Evolutionary conservation across 2,329 filamentous ascomycete genomes (phyloP), one percentile per base, ranked within the genome.

Genomic region (Microdochium paspali): DNA sequence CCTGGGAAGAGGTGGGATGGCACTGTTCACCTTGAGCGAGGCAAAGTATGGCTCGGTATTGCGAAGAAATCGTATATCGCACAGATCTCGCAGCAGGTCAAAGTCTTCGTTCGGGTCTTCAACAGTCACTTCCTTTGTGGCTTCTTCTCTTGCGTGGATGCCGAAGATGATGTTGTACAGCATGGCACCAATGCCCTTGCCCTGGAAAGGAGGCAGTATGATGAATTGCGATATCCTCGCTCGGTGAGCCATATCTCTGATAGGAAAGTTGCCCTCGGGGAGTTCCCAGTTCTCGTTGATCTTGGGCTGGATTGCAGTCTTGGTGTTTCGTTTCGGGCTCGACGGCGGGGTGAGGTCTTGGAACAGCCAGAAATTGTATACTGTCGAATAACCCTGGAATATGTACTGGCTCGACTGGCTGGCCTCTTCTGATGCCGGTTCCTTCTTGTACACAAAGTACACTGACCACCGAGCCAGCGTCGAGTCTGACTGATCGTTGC

Each of bases 61-160:
- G 47, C 79, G 79, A 3, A 93, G 71, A 54, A 80, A 82, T 4
- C 72, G 68, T 26, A 91, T 69, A 57, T 94, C 88, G 56, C 80
- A 83, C 46, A 84, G 71, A 60, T 93, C 87, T 54, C 88, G 79
- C 57, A 94, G 71, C 50, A 88, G 80, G 58, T 93, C 87, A 56
- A 94, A 94, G 1, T 77, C 80, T 60, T 91, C 87, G 58, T 87
- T 97, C 0, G 93, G 94, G 51, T 97, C 91, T 67, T 98, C 93
- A 5, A 98, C 84, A 0, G 90, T 94, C 58, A 98, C 78, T 61
- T 97, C 91, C 47, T 81, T 74, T 7, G 90, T 85, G 50, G 84
- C 82, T 0, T 77, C 64, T 48, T 85, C 78, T 28, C 79, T 72
- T 49, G 85, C 74, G 53, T 87, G 85, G 54, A 82, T 69, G 7